A percentile compares a stretch with the other conserved stretches of the same genome.
Conservation (phyloP, 768 basidiomycete species). For the Hysterangium stoloniferum region DNA sequence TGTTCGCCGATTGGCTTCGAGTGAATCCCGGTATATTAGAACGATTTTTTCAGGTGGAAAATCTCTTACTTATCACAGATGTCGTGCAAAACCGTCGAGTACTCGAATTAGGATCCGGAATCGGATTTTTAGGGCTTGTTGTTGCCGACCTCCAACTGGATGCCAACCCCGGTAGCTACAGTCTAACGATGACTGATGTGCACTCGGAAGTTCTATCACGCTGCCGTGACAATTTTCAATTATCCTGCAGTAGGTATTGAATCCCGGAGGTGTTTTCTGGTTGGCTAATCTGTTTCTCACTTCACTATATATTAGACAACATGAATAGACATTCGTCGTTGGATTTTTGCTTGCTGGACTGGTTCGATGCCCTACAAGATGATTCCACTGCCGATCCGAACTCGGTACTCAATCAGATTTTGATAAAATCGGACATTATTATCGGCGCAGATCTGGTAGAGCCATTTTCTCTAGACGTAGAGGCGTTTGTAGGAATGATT, state of each 20-base stretch:
- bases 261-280: neutral
- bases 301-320: neutral
- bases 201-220: conserved; percentile 54
- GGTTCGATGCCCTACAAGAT: conserved; percentile 49
- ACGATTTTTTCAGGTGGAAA: neutral
- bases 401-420: conserved; percentile 32
- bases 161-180: conserved; percentile 7
- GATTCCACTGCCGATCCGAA: conserved; percentile 16
- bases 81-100: conserved; percentile 38
- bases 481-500: conserved; percentile 8
- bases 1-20: conserved; percentile 55
- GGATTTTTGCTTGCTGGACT: conserved; percentile 47
- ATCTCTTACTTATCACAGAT: conserved; percentile 20
- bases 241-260: conserved; percentile 57
- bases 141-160: conserved; percentile 48
- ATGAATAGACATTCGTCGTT: conserved; percentile 30
- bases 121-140: conserved; percentile 67
- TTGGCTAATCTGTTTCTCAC: neutral
- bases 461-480: conserved; percentile 1
- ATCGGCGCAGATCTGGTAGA: conserved; percentile 65
- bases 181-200: conserved; percentile 54
- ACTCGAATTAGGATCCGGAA: conserved; percentile 70
- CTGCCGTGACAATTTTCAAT: conserved; percentile 49
- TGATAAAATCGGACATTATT: conserved; percentile 42
- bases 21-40: conserved; percentile 41